Evolutionary conservation across 2,329 filamentous ascomycete genomes (phyloP).

Genomic region (Claviceps africana): DNA sequence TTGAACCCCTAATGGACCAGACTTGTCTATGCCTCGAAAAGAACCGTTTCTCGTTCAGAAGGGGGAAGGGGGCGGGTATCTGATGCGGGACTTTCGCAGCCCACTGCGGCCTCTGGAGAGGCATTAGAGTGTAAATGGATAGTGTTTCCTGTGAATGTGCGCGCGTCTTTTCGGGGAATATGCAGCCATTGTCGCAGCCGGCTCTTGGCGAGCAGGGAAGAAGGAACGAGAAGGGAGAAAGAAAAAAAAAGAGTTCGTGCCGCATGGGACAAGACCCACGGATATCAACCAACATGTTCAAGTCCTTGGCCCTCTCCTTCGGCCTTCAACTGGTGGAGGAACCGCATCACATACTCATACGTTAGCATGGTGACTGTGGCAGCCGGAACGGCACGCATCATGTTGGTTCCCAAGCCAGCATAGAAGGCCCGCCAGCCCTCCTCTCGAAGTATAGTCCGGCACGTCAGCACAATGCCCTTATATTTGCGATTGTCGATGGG

Average conservation of each 20-base stretch:
- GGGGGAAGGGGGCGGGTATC: neutral
- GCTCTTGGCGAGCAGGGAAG: neutral
- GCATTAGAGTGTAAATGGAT: neutral
- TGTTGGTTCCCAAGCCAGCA: conserved; percentile 91
- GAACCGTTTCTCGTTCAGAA: conserved; percentile 12
- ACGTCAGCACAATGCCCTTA: conserved; percentile 66
- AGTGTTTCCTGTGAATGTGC: conserved; percentile 5
- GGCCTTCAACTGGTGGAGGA: conserved; percentile 29
- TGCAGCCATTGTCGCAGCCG: neutral
- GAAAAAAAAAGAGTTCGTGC: neutral
- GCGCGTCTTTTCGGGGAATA: conserved; percentile 1
- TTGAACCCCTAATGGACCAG: conserved; percentile 10
- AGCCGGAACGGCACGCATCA: conserved; percentile 88
- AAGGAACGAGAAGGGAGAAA: neutral
- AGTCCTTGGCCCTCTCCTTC: conserved; percentile 23
- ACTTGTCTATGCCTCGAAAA: conserved; percentile 20
- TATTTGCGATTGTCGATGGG: conserved; percentile 41
- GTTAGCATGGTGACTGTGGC: conserved; percentile 97
- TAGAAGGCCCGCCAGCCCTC: conserved; percentile 97
- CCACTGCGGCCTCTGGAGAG: conserved; percentile 1
- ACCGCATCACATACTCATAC: conserved; percentile 64
- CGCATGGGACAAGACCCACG: neutral
- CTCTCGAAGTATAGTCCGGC: conserved; percentile 70
- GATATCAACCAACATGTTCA: conserved; percentile 6
- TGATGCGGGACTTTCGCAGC: neutral